phyloP scores from a whole-genome alignment of 805 yeast genomes.

The Scheffersomyces lignosus region DNA sequence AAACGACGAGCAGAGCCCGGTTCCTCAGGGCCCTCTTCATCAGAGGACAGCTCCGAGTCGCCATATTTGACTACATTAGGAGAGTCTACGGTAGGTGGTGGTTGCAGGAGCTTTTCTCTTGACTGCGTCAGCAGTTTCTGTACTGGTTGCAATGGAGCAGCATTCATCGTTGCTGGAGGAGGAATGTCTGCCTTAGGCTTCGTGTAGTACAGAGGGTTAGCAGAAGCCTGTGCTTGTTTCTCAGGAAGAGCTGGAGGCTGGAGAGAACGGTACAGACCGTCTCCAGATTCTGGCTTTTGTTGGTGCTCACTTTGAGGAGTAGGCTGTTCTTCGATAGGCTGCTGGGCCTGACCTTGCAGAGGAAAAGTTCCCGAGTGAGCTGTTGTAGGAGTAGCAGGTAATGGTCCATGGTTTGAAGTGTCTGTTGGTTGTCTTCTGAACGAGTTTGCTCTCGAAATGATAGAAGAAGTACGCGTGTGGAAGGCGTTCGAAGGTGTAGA shows the following conservation, averaged over 20 bases:
- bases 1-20: constrained; percentile 15
- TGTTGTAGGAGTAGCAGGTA: constrained; percentile 1
- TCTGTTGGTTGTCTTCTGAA: constrained; percentile 10
- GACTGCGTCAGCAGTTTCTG: constrained; percentile 22
- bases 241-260: no score
- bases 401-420: constrained; percentile 1
- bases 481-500: constrained; percentile 14
- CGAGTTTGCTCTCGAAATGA: constrained; percentile 11
- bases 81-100: constrained; percentile 15
- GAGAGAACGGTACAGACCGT: no score
- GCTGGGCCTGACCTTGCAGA: constrained; percentile 1
- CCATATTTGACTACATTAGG: constrained; percentile 39
- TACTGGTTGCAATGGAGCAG: constrained; percentile 9
- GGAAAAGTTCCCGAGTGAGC: not conserved
- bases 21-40: constrained; percentile 25
- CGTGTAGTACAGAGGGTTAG: not conserved
- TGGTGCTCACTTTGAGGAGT: constrained; percentile 1
- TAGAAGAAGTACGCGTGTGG: constrained; percentile 11
- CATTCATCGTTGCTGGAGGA: constrained; percentile 1
- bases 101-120: constrained; percentile 3
- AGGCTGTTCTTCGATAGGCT: not conserved
- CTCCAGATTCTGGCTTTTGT: constrained; percentile 1
- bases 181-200: not conserved
- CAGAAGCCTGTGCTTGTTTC: not conserved
- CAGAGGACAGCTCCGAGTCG: constrained; percentile 27